Percentiles rank a stretch among this genome's conserved stretches.
Conservation (phyloP, 2,329 filamentous ascomycete genomes). For the Fusarium dlaminii region DNA sequence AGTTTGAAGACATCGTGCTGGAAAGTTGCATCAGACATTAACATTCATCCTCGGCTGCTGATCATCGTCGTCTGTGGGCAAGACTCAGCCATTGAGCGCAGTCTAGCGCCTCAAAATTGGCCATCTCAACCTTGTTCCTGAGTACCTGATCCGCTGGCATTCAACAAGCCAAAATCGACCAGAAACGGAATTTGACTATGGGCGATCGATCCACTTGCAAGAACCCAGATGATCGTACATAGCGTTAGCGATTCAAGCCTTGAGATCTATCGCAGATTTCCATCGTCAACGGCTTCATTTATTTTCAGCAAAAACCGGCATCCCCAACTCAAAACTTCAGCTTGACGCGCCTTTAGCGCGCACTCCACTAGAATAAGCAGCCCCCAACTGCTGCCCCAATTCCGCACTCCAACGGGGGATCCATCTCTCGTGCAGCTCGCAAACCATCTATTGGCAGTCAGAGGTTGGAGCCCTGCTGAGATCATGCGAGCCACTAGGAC, state of each 20-base stretch:
- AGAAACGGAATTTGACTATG: not conserved
- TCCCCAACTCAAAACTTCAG: not conserved
- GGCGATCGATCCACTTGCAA: not conserved
- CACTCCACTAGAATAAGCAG: constrained; percentile 27
- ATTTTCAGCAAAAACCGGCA: not conserved
- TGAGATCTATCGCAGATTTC: not conserved
- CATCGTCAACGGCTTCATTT: constrained; percentile 1
- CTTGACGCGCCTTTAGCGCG: constrained; percentile 38
- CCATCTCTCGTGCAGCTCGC: constrained; percentile 20
- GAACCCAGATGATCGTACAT: not conserved
- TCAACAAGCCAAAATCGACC: constrained; percentile 1
- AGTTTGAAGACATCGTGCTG: not conserved
- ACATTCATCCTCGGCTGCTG: not conserved
- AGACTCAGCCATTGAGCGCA: constrained; percentile 23
- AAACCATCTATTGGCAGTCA: constrained; percentile 14
- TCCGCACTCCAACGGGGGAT: constrained; percentile 5
- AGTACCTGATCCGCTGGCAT: constrained; percentile 30
- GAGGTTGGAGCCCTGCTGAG: constrained; percentile 11
- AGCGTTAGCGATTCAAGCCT: not conserved
- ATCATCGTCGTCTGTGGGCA: not conserved
- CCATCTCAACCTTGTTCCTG: constrained; percentile 37
- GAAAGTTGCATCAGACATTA: not conserved
- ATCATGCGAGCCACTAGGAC: constrained; percentile 25
- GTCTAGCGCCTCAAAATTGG: constrained; percentile 37
- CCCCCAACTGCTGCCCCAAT: constrained; percentile 34